Evolutionary conservation across 2,329 filamentous ascomycete species (phyloP).

Genomic region (Ascochyta rabiei): DNA sequence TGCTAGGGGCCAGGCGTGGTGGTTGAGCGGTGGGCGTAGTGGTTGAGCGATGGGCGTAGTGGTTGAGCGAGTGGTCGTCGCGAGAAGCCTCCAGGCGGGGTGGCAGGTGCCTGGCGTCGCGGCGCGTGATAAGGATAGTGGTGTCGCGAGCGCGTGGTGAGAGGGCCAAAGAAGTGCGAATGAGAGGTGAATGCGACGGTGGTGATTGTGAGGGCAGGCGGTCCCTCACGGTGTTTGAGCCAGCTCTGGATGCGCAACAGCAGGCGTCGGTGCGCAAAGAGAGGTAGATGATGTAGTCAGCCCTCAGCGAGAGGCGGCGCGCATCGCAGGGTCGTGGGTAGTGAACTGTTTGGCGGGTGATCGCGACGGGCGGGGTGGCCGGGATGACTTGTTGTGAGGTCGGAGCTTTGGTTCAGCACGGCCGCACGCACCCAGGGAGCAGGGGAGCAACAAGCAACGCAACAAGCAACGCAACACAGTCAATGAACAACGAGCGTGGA

Average conservation of each 20-base stretch:
- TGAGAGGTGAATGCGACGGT: slow-evolving; percentile 22
- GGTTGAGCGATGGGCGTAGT: slow-evolving; percentile 1
- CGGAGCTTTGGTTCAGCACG: slow-evolving; percentile 14
- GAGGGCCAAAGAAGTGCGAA: slow-evolving; percentile 8
- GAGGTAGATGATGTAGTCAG: slow-evolving; percentile 10
- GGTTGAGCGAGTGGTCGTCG: slow-evolving; percentile 4
- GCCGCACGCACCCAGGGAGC: slow-evolving; percentile 10
- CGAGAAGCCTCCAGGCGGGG: background rate
- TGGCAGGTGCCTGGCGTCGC: background rate
- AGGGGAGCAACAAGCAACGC: background rate
- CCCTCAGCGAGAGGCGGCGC: slow-evolving; percentile 13
- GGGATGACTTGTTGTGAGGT: slow-evolving; percentile 22
- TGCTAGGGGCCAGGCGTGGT: background rate
- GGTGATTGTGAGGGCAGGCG: slow-evolving; percentile 18
- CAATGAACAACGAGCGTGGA: slow-evolving; percentile 8
- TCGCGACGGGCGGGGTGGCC: slow-evolving; percentile 16
- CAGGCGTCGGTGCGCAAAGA: slow-evolving; percentile 17
- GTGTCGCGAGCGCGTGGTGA: slow-evolving; percentile 5
- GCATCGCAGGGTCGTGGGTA: slow-evolving; percentile 11
- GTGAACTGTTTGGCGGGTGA: slow-evolving; percentile 8
- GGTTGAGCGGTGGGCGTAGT: slow-evolving; percentile 1
- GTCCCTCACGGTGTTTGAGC: slow-evolving; percentile 20
- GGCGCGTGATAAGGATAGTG: background rate
- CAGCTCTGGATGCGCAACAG: slow-evolving; percentile 18
- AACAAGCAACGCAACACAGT: too few relatives aligned